Evolutionary conservation across 2,329 filamentous ascomycete species (phyloP), one percentile per base, ranked within the genome.

Genomic region (Alternaria alternata): DNA sequence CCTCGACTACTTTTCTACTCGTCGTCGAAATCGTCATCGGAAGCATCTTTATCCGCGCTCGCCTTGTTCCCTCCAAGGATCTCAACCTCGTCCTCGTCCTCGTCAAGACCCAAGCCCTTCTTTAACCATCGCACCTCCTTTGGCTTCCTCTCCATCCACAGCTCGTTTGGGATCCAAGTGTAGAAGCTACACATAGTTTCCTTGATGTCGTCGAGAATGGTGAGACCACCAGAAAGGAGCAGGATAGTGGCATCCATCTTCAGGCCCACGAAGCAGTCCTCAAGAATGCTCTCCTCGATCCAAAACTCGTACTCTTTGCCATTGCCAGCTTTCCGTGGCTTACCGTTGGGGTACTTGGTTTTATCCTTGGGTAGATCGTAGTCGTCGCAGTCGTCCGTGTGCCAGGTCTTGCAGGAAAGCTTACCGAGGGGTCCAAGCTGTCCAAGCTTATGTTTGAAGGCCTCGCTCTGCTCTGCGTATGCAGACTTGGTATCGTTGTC

Each of bases 211-310:
- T 83, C 81, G 43, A 79, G 61, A n/a, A 78, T 67, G 8, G 49
- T 66, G 42, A 78, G 63, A 32, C 68, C 71, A 28, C 64, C 63
- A 5, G 66, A 61, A 7, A 77, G 61, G 3, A 62, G 66, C 28
- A 77, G 30, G 18, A 77, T 62, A 14, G 53, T 67, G 6, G 73
- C 81, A 36, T 79, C 70, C 48, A 84, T 71, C 72, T 81, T 84
- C 78, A 84, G 77, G 0, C 92, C 91, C 0, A 84, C 76, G 59
- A 86, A 85, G 71, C 91, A 86, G 56, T 86, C 80, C 28, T 81
- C 61, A 18, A 91, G 78, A 3, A 87, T 75, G 5, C 83, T 76
- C 26, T 87, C 85, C 61, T 97, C 93, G 4, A 97, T 72, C 70
- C 91, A 87, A 65, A 96, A 89, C 12, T 75, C 74, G 62, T 81